A percentile compares a stretch with the other conserved stretches of the same genome.
Conservation (phyloP, 2,329 filamentous ascomycete species). For the Emergomyces africanus region DNA sequence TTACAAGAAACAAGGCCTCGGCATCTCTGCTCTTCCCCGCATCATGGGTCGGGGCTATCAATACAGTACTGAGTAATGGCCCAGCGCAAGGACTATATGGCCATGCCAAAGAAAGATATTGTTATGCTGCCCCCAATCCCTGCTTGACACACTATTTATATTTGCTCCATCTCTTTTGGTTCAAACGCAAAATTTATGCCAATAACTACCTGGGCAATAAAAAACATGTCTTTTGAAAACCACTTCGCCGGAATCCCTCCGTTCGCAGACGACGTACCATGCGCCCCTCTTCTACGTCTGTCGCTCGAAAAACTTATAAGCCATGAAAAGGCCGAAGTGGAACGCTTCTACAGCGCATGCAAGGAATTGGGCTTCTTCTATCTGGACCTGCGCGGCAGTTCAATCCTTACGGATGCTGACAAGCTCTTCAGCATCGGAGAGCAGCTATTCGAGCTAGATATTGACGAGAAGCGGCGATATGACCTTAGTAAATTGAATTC, state of each 20-base stretch:
- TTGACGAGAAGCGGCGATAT: slow-evolving; percentile 42
- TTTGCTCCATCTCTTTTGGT: background rate
- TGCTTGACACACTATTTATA: background rate
- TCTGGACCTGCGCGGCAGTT: slow-evolving; percentile 33
- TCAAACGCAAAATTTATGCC: background rate
- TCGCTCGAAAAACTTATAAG: slow-evolving; percentile 27
- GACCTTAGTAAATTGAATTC: slow-evolving; percentile 38
- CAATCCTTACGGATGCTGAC: slow-evolving; percentile 33
- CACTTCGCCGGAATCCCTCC: slow-evolving; percentile 23
- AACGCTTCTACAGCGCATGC: slow-evolving; percentile 27
- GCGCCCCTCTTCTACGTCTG: slow-evolving; percentile 32
- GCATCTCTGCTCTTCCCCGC: background rate
- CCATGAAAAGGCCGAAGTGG: slow-evolving; percentile 22
- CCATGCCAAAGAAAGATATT: background rate
- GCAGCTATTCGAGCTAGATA: slow-evolving; percentile 35
- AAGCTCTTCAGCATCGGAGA: slow-evolving; percentile 35
- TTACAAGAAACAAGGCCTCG: background rate
- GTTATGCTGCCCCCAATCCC: background rate
- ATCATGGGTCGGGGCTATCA: background rate
- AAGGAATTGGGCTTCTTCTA: slow-evolving; percentile 46
- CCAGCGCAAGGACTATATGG: too few relatives aligned
- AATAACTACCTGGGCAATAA: background rate
- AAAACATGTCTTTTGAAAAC: slow-evolving; percentile 4
- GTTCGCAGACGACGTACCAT: slow-evolving; percentile 31
- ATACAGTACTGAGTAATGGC: background rate